Evolutionary conservation across 768 basidiomycete genomes (phyloP).

Genomic region (Tremella fuciformis): DNA sequence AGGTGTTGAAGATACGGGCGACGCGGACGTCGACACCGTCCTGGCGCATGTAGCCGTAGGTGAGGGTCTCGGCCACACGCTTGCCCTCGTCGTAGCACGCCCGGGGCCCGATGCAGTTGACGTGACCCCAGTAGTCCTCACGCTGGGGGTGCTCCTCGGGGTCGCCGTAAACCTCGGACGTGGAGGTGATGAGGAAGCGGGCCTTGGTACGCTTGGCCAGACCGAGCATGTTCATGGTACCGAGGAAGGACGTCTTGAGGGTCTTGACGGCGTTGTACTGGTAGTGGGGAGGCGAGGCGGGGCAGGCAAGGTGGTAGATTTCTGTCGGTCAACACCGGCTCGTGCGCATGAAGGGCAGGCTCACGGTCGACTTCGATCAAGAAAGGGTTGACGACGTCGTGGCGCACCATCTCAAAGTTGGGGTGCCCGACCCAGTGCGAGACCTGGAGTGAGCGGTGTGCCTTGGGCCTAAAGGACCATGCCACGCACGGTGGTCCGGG

Average conservation of each 20-base stretch:
- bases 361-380: slow-evolving; percentile 97
- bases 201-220: slow-evolving; percentile 97
- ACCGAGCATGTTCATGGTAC: slow-evolving; percentile 97
- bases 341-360: slow-evolving; percentile 52
- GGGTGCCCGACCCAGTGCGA: slow-evolving; percentile 71
- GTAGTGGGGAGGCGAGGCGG: slow-evolving; percentile 94
- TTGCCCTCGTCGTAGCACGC: slow-evolving; percentile 99
- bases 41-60: slow-evolving; percentile 92
- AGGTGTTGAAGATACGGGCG: slow-evolving; percentile 88
- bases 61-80: slow-evolving; percentile 95
- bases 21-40: slow-evolving; percentile 95
- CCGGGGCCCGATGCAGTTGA: slow-evolving; percentile 95
- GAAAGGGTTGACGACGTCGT: slow-evolving; percentile 95
- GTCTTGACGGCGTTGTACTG: slow-evolving; percentile 98
- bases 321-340: slow-evolving; percentile 56
- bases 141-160: slow-evolving; percentile 96
- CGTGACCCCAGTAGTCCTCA: slow-evolving; percentile 97
- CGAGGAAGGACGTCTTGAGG: slow-evolving; percentile 96
- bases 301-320: slow-evolving; percentile 98
- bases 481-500: slow-evolving; percentile 90
- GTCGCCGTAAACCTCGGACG: slow-evolving; percentile 98
- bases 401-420: slow-evolving; percentile 96
- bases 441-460: slow-evolving; percentile 18
- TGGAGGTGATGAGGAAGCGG: slow-evolving; percentile 90
- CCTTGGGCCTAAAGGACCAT: background rate